A percentile compares a stretch with the other conserved stretches of the same genome.
Evolutionary conservation across 2,329 filamentous ascomycete species (phyloP).

Genomic region (Paraphaeosphaeria sporulosa): DNA sequence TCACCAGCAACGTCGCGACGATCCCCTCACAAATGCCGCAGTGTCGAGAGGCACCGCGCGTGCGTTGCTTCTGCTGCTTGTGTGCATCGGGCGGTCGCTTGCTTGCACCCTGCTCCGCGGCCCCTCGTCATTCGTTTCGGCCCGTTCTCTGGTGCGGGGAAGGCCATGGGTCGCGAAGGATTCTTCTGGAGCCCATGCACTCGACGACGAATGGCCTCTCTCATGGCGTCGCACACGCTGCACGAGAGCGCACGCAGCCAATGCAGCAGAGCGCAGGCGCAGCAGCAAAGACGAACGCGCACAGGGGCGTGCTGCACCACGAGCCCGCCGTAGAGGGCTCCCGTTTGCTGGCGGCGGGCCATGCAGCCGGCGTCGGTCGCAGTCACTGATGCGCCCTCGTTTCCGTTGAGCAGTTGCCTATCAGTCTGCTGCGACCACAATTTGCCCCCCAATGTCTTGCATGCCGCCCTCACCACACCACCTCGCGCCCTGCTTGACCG

Average conservation of each 20-base stretch:
- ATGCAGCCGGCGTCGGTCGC: too few species aligned
- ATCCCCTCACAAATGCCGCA: slow-evolving; percentile 3
- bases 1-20: not conserved
- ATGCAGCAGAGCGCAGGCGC: not conserved
- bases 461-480: not conserved
- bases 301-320: not conserved
- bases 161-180: slow-evolving; percentile 7
- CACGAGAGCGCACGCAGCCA: not conserved
- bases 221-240: not conserved
- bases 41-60: not conserved
- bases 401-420: not conserved
- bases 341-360: not conserved
- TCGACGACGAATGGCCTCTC: not conserved
- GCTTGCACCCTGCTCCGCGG: slow-evolving; percentile 1
- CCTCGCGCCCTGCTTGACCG: not conserved
- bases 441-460: slow-evolving; percentile 8
- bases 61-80: not conserved
- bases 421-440: not conserved
- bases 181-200: not conserved
- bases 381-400: not conserved
- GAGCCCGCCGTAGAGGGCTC: not conserved
- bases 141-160: slow-evolving; percentile 13
- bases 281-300: not conserved
- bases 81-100: slow-evolving; percentile 2
- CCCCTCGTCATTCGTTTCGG: slow-evolving; percentile 14